Base-by-base conservation (phyloP, 2,329 filamentous ascomycete species). In the Nemania bipapillata region DNA sequence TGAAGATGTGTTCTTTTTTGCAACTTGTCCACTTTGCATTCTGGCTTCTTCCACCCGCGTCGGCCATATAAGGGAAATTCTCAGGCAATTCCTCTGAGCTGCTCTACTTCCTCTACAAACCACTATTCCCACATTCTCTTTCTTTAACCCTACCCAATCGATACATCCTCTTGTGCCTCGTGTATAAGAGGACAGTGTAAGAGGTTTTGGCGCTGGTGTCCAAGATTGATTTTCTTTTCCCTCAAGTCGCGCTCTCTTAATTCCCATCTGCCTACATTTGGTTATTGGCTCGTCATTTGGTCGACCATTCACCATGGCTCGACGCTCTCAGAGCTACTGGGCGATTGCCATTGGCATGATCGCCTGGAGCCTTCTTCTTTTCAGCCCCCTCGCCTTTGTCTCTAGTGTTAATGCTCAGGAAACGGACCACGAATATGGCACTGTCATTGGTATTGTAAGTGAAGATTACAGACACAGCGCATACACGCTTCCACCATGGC, bases 301-400 rank as follows among this genome's bases (percentile, higher is more conserved):
- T 65, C 66, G 64, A 42, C 68, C 61, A 64, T 67, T 64, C 64
- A 74, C 73, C 71, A 86, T 86, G 85, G 83, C 84, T 82, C 82
- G 83, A 78, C 82, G 85, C 79, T 90, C 89, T 80, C 83, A 87
- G 85, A 86, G 87, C 85, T 86, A 88, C 83, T 85, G 91, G 88
- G 87, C 89, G 87, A 81, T 94, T 85, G 85, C 91, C 90, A 86
- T 97, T 87, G 94, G 93, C 88, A 84, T 96, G 80, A 86, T 97
- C 83, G 91, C 94, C 85, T 97, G 97, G 86, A 91, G 97, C 77
- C 89, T 93, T 80, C 89, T 97, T 73, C 89, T 98, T 74, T 92
- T 99, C 78, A 89, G 92, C 73, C 94, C 94, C 75, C 86, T 97
- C 79, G 91, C 94, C 73, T 91, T 98, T 79, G 89, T 97, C 75